Evolutionary conservation across 2,329 filamentous ascomycete genomes (phyloP), one percentile per base, ranked within the genome.

Genomic region (Colletotrichum scovillei): DNA sequence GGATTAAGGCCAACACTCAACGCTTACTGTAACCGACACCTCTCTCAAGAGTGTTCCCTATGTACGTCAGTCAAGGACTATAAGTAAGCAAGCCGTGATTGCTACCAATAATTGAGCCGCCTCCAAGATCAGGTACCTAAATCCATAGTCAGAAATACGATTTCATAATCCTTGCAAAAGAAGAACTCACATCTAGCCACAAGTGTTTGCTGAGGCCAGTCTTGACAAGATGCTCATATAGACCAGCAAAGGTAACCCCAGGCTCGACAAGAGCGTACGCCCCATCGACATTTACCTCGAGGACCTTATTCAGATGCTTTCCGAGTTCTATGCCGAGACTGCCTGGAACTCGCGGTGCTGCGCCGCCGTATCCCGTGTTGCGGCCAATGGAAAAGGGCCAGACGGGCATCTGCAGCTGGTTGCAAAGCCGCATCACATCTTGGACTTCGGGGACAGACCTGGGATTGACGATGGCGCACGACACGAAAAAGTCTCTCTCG

Each of bases 361-460:
- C 81, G 12, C 84, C 83, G 11, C 84, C 84, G 63, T 86, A 86
- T 6, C 83, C 84, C 16, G 84, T 72, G 60, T 86, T 85, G 6
- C 82, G 77, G 4, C 81, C 81, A 72, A 82, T 78, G 1, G 80
- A 82, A 69, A 81, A 81, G 11, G 82, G 80, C 72, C 80, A 83
- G 71, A 82, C 76, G 7, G 82, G 82, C 28, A 83, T 79, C 24
- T 77, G 67, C 60, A 79, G 75, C 63, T 80, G 63, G 80, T 86
- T 78, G 78, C 82, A 55, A 80, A 76, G 69, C 19, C n/a, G 77
- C 65, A 85, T 79, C 42, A 86, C 77, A 3, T 74, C 78, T 77
- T 88, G 86, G 3, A 88, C 86, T 62, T 88, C 86, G 60, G 78
- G 2, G n/a, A 84, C 82, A 32, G 80, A 76, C 11, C 78, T 74